Conservation (phyloP, 768 basidiomycete genomes). For the Termitomyces heimii region DNA sequence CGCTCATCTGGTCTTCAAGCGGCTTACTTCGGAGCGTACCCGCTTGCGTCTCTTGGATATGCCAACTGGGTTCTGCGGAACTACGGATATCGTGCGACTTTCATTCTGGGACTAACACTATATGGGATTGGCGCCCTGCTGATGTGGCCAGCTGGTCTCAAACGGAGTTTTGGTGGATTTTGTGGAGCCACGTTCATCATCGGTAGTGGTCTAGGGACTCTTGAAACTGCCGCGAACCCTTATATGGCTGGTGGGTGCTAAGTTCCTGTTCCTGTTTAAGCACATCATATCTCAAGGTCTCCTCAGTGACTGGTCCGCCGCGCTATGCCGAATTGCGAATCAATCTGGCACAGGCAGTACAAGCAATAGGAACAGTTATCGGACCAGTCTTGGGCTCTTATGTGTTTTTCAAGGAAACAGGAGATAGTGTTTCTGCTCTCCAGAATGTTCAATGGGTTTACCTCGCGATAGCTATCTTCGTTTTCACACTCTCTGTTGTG, state of each 20-base stretch:
- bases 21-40: slow-evolving; percentile 30
- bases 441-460: slow-evolving; percentile 30
- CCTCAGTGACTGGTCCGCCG: slow-evolving; percentile 26
- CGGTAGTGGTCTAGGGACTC: slow-evolving; percentile 25
- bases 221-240: slow-evolving; percentile 28
- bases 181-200: slow-evolving; percentile 30
- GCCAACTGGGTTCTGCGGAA: slow-evolving; percentile 27
- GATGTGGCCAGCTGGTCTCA: slow-evolving; percentile 30
- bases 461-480: slow-evolving; percentile 26
- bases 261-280: neutral
- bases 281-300: neutral
- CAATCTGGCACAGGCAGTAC: slow-evolving; percentile 28
- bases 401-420: slow-evolving; percentile 27
- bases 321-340: slow-evolving; percentile 26
- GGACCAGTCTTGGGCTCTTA: slow-evolving; percentile 28
- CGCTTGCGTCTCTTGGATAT: slow-evolving; percentile 26
- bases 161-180: slow-evolving; percentile 28
- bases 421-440: slow-evolving; percentile 22
- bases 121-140: slow-evolving; percentile 27
- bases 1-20: slow-evolving; percentile 29
- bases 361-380: slow-evolving; percentile 26
- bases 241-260: slow-evolving; percentile 25
- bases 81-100: slow-evolving; percentile 26
- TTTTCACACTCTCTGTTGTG: slow-evolving; percentile 24
- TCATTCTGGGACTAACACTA: slow-evolving; percentile 24